Percentiles rank a stretch among this genome's conserved stretches.
Evolutionary conservation across 1,284 basidiomycete species (phyloP).

Genomic region (Marasmius fiardii): DNA sequence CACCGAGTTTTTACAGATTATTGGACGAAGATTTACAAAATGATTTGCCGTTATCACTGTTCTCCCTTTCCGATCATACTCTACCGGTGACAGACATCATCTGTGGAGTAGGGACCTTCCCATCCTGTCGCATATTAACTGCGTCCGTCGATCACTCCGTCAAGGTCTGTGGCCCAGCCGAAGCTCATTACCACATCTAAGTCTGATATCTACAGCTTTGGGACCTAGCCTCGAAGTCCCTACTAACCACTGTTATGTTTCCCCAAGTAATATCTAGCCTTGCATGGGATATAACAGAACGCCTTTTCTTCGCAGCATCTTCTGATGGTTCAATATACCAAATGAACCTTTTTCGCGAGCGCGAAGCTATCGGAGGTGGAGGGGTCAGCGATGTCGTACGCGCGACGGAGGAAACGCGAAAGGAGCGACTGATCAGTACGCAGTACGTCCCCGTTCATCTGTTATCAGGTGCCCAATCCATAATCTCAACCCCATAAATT

Average conservation of each 20-base stretch:
- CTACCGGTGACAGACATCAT: conserved; percentile 82
- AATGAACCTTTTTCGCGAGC: conserved; percentile 68
- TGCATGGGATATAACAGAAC: conserved; percentile 81
- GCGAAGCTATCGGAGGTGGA: conserved; percentile 76
- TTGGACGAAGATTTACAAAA: conserved; percentile 68
- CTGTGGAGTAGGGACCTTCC: conserved; percentile 79
- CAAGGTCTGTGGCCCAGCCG: conserved; percentile 54
- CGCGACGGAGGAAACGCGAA: conserved; percentile 50
- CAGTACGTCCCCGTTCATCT: conserved; percentile 37
- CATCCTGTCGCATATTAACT: conserved; percentile 75
- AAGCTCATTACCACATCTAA: conserved; percentile 9
- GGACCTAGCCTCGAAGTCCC: conserved; percentile 73
- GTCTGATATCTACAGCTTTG: conserved; percentile 52
- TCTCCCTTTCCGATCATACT: conserved; percentile 87
- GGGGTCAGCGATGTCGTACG: conserved; percentile 69
- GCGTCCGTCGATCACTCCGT: conserved; percentile 89
- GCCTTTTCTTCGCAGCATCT: conserved; percentile 84
- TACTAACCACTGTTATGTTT: conserved; percentile 86
- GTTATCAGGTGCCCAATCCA: conserved; percentile 6
- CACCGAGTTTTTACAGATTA: conserved; percentile 42
- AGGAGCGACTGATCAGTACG: conserved; percentile 59
- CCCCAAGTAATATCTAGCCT: conserved; percentile 69
- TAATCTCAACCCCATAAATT: conserved; percentile 6
- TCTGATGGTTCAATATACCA: conserved; percentile 72
- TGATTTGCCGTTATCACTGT: conserved; percentile 74